These are phyloP conservation scores for Ogataea philodendri DNA, from an alignment of 805 yeast species.

Conservation along the genomic window DNA sequence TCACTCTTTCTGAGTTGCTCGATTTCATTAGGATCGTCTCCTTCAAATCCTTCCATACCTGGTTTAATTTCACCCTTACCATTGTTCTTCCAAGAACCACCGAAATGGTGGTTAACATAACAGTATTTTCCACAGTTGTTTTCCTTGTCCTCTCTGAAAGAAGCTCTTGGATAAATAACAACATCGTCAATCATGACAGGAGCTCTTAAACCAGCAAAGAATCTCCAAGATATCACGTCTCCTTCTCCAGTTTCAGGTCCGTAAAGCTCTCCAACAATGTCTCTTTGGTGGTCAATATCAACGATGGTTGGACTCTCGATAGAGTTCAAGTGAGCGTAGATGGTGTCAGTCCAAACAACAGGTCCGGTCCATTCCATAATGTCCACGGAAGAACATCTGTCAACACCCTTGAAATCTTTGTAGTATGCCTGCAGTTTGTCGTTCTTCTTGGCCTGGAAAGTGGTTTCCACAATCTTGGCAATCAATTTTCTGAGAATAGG, in stretches of 20 bases:
- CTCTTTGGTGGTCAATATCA: constrained; percentile 34
- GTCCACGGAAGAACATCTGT: constrained; percentile 40
- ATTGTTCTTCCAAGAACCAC: constrained; percentile 38
- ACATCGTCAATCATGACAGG: constrained; percentile 37
- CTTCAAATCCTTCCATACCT: constrained; percentile 28
- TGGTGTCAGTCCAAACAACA: constrained; percentile 74
- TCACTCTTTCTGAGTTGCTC: constrained; percentile 18
- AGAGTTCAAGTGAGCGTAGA: constrained; percentile 60
- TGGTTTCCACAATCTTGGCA: constrained; percentile 49
- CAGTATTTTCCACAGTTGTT: constrained; percentile 37
- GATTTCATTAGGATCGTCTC: constrained; percentile 23
- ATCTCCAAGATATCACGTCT: constrained; percentile 34
- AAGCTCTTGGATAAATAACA: constrained; percentile 34
- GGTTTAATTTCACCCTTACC: constrained; percentile 38
- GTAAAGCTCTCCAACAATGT: constrained; percentile 29
- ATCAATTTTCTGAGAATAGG: constrained; percentile 56
- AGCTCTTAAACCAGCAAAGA: constrained; percentile 34
- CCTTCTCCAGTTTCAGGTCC: constrained; percentile 32
- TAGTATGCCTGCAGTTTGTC: constrained; percentile 36
- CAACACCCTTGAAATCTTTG: constrained; percentile 38
- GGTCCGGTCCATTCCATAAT: constrained; percentile 78
- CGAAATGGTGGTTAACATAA: constrained; percentile 35
- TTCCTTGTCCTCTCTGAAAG: constrained; percentile 35
- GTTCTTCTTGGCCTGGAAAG: constrained; percentile 40
- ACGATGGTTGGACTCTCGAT: constrained; percentile 34